Percentiles rank a stretch among this genome's conserved stretches.
phyloP scores from a whole-genome alignment of 2,329 filamentous ascomycete genomes.

The Dendryphion nanum region DNA sequence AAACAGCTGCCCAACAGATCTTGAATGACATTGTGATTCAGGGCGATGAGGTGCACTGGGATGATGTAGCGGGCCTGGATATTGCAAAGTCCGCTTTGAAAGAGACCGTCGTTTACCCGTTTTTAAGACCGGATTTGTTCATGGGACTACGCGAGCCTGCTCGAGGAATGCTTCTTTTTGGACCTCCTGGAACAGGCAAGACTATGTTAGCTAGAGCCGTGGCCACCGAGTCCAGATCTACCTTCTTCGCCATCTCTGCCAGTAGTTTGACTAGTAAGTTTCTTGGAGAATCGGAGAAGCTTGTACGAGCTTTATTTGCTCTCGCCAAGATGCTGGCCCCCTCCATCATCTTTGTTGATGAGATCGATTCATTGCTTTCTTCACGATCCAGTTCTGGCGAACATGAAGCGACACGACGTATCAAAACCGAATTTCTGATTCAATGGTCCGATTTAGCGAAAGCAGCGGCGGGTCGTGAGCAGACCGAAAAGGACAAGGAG shows the following conservation, averaged over 20 bases:
- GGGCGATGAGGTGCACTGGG: constrained; percentile 93
- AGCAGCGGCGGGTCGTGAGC: constrained; percentile 82
- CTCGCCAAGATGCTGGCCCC: constrained; percentile 88
- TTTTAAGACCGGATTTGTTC: constrained; percentile 91
- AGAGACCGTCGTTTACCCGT: constrained; percentile 96
- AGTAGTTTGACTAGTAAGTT: constrained; percentile 95
- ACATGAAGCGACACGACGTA: constrained; percentile 87
- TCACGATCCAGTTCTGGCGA: constrained; percentile 80
- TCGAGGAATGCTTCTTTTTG: constrained; percentile 91
- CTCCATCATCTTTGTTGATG: constrained; percentile 97
- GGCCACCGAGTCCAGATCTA: constrained; percentile 89
- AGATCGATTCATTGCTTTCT: constrained; percentile 92
- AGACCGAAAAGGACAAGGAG: constrained; percentile 63
- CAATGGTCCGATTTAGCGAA: constrained; percentile 95
- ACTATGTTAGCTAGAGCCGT: constrained; percentile 96
- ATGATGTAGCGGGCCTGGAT: constrained; percentile 87
- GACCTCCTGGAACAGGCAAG: constrained; percentile 96
- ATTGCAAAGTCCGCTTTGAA: constrained; percentile 88
- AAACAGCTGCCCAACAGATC: constrained; percentile 81
- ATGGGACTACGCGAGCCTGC: constrained; percentile 93
- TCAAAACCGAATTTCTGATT: constrained; percentile 97
- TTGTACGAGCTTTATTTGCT: constrained; percentile 86
- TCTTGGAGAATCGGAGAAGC: constrained; percentile 92
- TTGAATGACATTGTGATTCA: constrained; percentile 94
- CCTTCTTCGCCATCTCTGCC: constrained; percentile 96